Percentiles rank a stretch among this genome's conserved stretches.
Conservation (phyloP, 495 filamentous ascomycete species). For the Xylaria nigripes region DNA sequence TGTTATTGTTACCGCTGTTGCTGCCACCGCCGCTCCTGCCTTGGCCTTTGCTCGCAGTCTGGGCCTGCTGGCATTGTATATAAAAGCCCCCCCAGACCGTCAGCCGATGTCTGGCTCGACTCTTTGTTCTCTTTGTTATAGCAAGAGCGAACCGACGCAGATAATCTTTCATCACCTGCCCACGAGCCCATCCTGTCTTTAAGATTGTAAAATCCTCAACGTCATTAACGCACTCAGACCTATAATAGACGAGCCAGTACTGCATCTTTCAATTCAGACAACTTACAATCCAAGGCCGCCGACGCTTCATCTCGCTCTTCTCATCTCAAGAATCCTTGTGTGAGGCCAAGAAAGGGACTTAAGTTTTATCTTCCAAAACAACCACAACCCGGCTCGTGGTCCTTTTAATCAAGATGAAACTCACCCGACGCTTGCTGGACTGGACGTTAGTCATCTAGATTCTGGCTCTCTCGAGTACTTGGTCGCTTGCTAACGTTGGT, state of each 20-base stretch:
- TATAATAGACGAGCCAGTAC: not conserved
- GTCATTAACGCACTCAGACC: not conserved
- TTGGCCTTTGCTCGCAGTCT: not conserved
- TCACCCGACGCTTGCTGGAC: not conserved
- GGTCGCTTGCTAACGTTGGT: not conserved
- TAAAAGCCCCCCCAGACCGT: not conserved
- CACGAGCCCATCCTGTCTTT: not conserved
- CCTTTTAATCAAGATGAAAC: not conserved
- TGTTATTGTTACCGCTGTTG: not conserved
- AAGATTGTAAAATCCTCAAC: not conserved
- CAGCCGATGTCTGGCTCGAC: not conserved
- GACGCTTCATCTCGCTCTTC: too few species aligned
- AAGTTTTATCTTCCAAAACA: not conserved
- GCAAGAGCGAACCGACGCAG: slow-evolving; percentile 1
- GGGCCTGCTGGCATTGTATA: slow-evolving; percentile 2
- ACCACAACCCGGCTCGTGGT: not conserved
- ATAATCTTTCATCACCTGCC: not conserved
- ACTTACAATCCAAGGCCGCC: too few species aligned
- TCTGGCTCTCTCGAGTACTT: not conserved
- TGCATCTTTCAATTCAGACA: too few species aligned
- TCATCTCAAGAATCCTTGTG: not conserved
- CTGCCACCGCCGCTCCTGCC: not conserved
- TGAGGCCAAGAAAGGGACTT: not conserved
- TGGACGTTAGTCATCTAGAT: not conserved
- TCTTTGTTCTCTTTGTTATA: slow-evolving; percentile 9